These are phyloP conservation scores for Gnetum montanum DNA, from an alignment of 75 land plant genomes.

Conservation along the genomic window DNA sequence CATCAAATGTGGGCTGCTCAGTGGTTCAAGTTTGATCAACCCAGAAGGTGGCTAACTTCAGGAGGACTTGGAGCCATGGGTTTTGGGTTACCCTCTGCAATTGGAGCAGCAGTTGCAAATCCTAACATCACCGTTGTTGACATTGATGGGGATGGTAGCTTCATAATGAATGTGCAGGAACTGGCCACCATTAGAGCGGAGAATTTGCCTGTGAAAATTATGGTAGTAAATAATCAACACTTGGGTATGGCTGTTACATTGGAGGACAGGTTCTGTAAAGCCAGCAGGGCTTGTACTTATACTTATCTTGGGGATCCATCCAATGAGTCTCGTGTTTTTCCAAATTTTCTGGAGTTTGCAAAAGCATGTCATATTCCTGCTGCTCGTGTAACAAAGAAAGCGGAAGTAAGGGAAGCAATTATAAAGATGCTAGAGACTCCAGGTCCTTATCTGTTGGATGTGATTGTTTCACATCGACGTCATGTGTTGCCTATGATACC, in stretches of 20 bases:
- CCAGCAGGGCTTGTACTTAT: slow-evolving; percentile 37
- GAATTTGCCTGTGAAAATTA: slow-evolving; percentile 75
- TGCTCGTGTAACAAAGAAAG: slow-evolving; percentile 27
- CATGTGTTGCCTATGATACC: slow-evolving; percentile 44
- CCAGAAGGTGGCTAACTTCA: slow-evolving; percentile 83
- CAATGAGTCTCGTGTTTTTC: slow-evolving; percentile 21
- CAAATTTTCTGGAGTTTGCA: slow-evolving; percentile 36
- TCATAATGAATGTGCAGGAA: slow-evolving; percentile 91
- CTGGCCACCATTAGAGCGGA: slow-evolving; percentile 70
- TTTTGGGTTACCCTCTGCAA: slow-evolving; percentile 90
- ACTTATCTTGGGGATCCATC: slow-evolving; percentile 45
- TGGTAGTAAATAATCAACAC: slow-evolving; percentile 60
- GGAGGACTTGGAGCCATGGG: slow-evolving; percentile 94
- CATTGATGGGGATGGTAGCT: slow-evolving; percentile 94
- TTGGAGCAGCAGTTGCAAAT: slow-evolving; percentile 81
- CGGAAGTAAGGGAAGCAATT: slow-evolving; percentile 29
- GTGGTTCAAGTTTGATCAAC: slow-evolving; percentile 62
- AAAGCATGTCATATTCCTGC: slow-evolving; percentile 36
- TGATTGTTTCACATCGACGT: slow-evolving; percentile 39
- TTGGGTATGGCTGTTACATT: slow-evolving; percentile 44
- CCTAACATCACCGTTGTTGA: slow-evolving; percentile 74
- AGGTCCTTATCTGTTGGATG: slow-evolving; percentile 41
- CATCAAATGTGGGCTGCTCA: slow-evolving; percentile 99
- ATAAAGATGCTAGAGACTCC: slow-evolving; percentile 32
- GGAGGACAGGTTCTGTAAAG: slow-evolving; percentile 45